Evolutionary conservation across 495 filamentous ascomycete genomes (phyloP).

Genomic region (Mycothermus thermophilus): DNA sequence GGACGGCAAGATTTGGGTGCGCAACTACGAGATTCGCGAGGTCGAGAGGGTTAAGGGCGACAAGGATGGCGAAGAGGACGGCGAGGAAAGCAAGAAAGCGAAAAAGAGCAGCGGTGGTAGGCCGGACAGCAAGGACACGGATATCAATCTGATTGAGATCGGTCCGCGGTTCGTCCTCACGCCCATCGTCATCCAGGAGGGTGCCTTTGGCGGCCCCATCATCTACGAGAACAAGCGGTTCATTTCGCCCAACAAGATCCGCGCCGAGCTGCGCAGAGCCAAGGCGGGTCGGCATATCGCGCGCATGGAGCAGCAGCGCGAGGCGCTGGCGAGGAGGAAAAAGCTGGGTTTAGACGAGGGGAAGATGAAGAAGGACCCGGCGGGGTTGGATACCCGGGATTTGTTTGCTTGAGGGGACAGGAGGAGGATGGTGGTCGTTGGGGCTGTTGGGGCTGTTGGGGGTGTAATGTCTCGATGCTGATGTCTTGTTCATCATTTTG

Average conservation of each 20-base stretch:
- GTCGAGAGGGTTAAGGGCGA: constrained; percentile 46
- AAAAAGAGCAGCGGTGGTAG: constrained; percentile 22
- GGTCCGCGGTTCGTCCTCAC: constrained; percentile 90
- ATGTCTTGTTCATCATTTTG: too few species aligned
- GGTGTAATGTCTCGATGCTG: too few species aligned
- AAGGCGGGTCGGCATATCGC: constrained; percentile 64
- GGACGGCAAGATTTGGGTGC: constrained; percentile 93
- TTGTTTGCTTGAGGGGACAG: constrained; percentile 55
- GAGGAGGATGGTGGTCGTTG: constrained; percentile 2
- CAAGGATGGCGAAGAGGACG: constrained; percentile 19
- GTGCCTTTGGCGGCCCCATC: constrained; percentile 87
- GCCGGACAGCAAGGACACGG: constrained; percentile 39
- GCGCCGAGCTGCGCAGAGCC: constrained; percentile 57
- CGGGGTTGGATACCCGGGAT: constrained; percentile 64
- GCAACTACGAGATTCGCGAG: constrained; percentile 86
- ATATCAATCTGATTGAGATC: constrained; percentile 80
- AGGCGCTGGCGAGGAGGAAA: constrained; percentile 58
- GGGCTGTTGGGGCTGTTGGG: not conserved
- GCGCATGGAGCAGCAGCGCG: constrained; percentile 56
- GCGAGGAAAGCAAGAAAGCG: constrained; percentile 11
- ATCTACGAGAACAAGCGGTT: constrained; percentile 99
- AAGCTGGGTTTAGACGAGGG: constrained; percentile 59
- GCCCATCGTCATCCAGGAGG: constrained; percentile 90
- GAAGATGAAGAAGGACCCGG: constrained; percentile 43
- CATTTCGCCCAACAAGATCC: constrained; percentile 87